Evolutionary conservation across 495 filamentous ascomycete genomes (phyloP).

Genomic region (Neurospora tetraspora): DNA sequence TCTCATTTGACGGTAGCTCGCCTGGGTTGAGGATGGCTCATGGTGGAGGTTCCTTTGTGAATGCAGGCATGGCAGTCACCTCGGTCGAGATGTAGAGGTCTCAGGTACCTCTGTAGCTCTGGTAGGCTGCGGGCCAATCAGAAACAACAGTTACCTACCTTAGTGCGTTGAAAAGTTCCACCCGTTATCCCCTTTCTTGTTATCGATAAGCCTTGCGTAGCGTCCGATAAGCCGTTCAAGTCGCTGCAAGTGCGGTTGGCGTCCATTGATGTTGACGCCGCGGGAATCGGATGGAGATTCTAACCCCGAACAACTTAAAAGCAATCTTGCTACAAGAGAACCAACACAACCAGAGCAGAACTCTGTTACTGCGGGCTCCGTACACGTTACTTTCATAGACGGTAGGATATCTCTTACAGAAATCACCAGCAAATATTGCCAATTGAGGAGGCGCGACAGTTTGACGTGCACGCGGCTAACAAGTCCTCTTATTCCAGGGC

Average conservation of each 20-base stretch:
- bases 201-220: slow-evolving; percentile 21
- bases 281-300: neutral
- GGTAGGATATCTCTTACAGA: neutral
- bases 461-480: neutral
- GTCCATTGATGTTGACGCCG: neutral
- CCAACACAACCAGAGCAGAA: neutral
- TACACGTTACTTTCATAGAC: neutral
- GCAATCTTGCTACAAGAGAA: neutral
- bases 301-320: neutral
- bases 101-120: neutral
- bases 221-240: slow-evolving; percentile 24
- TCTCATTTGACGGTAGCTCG: neutral
- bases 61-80: neutral
- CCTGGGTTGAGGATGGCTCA: neutral
- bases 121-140: neutral
- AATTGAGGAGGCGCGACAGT: neutral
- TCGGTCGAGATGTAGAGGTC: neutral
- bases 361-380: neutral
- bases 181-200: neutral
- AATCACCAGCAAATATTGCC: neutral
- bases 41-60: neutral
- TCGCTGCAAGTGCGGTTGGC: neutral
- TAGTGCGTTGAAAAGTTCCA: neutral
- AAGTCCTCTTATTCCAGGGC: neutral
- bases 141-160: neutral